These are phyloP conservation scores for Candida stauntonica DNA, from an alignment of 805 yeast species.

Conservation along the genomic window DNA sequence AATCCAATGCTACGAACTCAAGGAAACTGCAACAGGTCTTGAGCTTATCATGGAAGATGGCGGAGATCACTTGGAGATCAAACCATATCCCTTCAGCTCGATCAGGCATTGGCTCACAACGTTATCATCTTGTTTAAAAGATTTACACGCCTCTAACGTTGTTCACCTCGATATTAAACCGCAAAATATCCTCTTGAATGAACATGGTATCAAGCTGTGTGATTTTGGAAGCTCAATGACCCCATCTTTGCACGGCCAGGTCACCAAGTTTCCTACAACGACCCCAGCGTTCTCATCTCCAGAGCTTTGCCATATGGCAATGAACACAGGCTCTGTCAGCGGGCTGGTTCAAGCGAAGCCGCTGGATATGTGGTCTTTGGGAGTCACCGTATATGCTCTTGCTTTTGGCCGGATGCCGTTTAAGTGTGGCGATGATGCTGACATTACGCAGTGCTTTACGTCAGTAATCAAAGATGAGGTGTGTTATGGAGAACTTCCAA, in stretches of 20 bases:
- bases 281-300: conserved; percentile 16
- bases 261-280: conserved; percentile 1
- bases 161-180: conserved; percentile 16
- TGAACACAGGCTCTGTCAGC: not conserved
- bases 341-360: conserved; percentile 4
- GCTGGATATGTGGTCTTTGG: conserved; percentile 12
- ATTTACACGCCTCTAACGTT: conserved; percentile 2
- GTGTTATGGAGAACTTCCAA: too few relatives aligned
- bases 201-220: conserved; percentile 3
- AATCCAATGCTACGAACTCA: not conserved
- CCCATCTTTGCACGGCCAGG: not conserved
- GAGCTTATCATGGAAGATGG: conserved; percentile 10
- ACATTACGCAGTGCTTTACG: not conserved
- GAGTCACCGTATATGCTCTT: conserved; percentile 7
- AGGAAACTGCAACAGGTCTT: conserved; percentile 2
- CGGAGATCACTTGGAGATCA: conserved; percentile 3
- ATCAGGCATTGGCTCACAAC: conserved; percentile 5
- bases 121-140: not conserved
- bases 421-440: not conserved
- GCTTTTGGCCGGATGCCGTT: conserved; percentile 9
- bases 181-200: conserved; percentile 6
- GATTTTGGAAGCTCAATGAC: conserved; percentile 11
- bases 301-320: conserved; percentile 6
- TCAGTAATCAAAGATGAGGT: not conserved
- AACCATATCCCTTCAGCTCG: conserved; percentile 4